A percentile compares a stretch with the other conserved stretches of the same genome.
These are phyloP conservation scores for Starmerella asiatica DNA, from an alignment of 805 yeast species.

Conservation along the genomic window DNA sequence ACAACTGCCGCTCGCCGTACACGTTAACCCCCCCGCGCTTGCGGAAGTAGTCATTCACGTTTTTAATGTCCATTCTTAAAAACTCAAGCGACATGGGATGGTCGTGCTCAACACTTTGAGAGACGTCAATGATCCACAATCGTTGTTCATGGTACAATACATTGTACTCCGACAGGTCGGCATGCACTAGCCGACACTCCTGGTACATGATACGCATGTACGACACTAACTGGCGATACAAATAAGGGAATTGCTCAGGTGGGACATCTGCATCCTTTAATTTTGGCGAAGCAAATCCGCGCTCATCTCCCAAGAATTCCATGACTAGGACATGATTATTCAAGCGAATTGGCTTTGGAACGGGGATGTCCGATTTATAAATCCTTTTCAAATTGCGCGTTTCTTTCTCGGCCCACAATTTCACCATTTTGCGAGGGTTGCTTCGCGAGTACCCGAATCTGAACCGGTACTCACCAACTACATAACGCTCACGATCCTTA, in stretches of 20 bases:
- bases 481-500: constrained; percentile 91
- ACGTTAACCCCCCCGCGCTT: constrained; percentile 53
- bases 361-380: constrained; percentile 66
- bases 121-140: constrained; percentile 84
- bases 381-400: constrained; percentile 82
- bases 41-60: constrained; percentile 77
- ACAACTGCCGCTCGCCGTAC: constrained; percentile 68
- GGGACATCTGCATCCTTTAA: constrained; percentile 69
- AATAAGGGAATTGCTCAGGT: constrained; percentile 42
- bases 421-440: constrained; percentile 94
- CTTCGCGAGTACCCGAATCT: constrained; percentile 71
- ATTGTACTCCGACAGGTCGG: constrained; percentile 92
- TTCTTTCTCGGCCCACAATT: constrained; percentile 97
- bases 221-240: constrained; percentile 65
- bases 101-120: constrained; percentile 94
- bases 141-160: constrained; percentile 63
- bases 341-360: constrained; percentile 83
- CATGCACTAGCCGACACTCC: constrained; percentile 83
- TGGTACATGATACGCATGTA: constrained; percentile 81
- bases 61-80: constrained; percentile 92
- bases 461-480: constrained; percentile 89
- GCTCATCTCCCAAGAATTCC: constrained; percentile 69
- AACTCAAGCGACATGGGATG: constrained; percentile 95
- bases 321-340: constrained; percentile 83
- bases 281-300: constrained; percentile 84